phyloP scores from a whole-genome alignment of 192 early-diverging fungal species.

The Coemansia sp. region DNA sequence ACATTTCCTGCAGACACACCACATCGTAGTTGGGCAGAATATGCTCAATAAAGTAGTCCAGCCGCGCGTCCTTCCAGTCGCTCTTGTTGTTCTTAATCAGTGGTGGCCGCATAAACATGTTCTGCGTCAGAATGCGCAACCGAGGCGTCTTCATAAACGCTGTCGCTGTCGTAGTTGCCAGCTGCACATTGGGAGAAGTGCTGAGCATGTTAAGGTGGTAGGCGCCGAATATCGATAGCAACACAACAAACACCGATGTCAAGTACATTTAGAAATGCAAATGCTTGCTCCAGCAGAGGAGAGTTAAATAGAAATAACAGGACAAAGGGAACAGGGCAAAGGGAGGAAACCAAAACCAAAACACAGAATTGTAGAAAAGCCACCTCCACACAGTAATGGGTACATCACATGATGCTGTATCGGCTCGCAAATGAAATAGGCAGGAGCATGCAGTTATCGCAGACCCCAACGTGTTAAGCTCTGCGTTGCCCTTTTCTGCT shows the following conservation, averaged over 20 bases:
- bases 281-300: no score
- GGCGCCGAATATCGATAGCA: constrained; percentile 36
- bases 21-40: constrained; percentile 76
- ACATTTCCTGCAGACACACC: constrained; percentile 80
- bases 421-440: no score
- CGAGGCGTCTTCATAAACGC: constrained; percentile 6
- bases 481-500: no score
- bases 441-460: no score
- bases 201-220: constrained; percentile 36
- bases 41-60: constrained; percentile 66
- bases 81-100: constrained; percentile 68
- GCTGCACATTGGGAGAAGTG: constrained; percentile 1
- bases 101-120: constrained; percentile 74
- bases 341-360: no score
- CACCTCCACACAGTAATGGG: no score
- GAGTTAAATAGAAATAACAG: no score
- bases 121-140: constrained; percentile 62
- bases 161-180: neutral
- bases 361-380: no score
- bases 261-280: constrained; percentile 22
- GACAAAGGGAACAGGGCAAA: neutral
- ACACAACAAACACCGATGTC: constrained; percentile 21
- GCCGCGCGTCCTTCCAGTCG: constrained; percentile 80
- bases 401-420: no score
- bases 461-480: no score